Evolutionary conservation across 192 early-diverging fungal species (phyloP).

Genomic region (Mortierella alpina): DNA sequence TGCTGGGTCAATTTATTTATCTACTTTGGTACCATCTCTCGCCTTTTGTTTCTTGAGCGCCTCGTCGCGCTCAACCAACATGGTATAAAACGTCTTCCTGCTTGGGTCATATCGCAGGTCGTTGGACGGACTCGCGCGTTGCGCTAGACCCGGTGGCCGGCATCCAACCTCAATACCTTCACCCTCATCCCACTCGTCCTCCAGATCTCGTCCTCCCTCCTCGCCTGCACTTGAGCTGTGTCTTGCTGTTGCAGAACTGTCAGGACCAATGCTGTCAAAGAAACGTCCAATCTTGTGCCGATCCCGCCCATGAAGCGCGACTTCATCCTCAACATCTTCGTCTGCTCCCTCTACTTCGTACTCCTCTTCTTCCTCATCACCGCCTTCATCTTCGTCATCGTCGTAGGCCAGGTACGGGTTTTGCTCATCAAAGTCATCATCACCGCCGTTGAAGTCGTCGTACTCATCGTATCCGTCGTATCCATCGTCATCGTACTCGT

Average conservation of each 20-base stretch:
- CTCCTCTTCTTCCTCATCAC: neutral
- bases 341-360: neutral
- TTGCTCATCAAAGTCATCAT: constrained; percentile 29
- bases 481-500: constrained; percentile 48
- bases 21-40: neutral
- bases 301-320: constrained; percentile 33
- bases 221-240: neutral
- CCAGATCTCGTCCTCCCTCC: neutral
- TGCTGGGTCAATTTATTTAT: neutral
- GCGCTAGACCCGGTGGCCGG: constrained; percentile 21
- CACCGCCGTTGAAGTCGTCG: neutral
- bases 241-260: too few relatives aligned
- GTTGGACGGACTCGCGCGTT: neutral
- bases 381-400: constrained; percentile 14
- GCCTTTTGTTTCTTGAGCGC: constrained; percentile 23
- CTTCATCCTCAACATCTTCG: constrained; percentile 28
- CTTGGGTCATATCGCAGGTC: neutral
- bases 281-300: constrained; percentile 50
- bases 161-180: constrained; percentile 45
- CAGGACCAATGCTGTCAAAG: constrained; percentile 22
- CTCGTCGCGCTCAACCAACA: constrained; percentile 33
- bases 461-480: constrained; percentile 18
- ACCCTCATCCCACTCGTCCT: constrained; percentile 45
- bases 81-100: constrained; percentile 41
- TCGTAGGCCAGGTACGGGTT: constrained; percentile 40